Evolutionary conservation across 352 stramenopile species (phyloP).

Genomic region (Pythium periplocum): DNA sequence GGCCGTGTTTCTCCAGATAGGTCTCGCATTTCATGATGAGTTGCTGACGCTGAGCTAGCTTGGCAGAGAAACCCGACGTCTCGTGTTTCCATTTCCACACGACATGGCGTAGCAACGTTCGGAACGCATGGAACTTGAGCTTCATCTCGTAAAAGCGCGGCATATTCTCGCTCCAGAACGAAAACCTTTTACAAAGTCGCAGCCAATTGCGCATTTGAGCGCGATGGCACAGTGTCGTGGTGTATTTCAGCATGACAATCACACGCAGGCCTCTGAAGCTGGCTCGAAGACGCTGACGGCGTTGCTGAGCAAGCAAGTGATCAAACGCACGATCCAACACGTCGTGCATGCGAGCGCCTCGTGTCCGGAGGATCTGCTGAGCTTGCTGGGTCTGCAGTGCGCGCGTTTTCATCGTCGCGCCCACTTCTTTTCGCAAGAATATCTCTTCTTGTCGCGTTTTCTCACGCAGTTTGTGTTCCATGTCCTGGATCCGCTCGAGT

Average conservation of each 20-base stretch:
- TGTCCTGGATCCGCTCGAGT: conserved; percentile 13
- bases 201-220: conserved; percentile 29
- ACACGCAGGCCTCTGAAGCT: conserved; percentile 25
- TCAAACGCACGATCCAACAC: conserved; percentile 26
- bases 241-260: conserved; percentile 14
- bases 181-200: conserved; percentile 15
- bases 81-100: conserved; percentile 22
- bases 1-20: conserved; percentile 11
- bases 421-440: conserved; percentile 26
- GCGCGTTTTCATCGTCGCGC: conserved; percentile 21
- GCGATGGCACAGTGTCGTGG: conserved; percentile 22
- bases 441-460: conserved; percentile 16
- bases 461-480: conserved; percentile 20
- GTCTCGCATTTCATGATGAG: conserved; percentile 15
- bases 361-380: conserved; percentile 26
- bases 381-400: conserved; percentile 16
- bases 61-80: conserved; percentile 7
- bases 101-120: conserved; percentile 16
- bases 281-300: conserved; percentile 12
- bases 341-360: conserved; percentile 27
- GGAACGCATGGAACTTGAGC: conserved; percentile 23
- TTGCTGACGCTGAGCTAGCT: conserved; percentile 11
- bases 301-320: conserved; percentile 13
- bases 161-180: conserved; percentile 23
- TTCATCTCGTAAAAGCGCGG: conserved; percentile 22